Percentiles rank a stretch among this genome's conserved stretches.
Conservation (phyloP, 1,284 basidiomycete genomes). For the Malassezia dermatis region DNA sequence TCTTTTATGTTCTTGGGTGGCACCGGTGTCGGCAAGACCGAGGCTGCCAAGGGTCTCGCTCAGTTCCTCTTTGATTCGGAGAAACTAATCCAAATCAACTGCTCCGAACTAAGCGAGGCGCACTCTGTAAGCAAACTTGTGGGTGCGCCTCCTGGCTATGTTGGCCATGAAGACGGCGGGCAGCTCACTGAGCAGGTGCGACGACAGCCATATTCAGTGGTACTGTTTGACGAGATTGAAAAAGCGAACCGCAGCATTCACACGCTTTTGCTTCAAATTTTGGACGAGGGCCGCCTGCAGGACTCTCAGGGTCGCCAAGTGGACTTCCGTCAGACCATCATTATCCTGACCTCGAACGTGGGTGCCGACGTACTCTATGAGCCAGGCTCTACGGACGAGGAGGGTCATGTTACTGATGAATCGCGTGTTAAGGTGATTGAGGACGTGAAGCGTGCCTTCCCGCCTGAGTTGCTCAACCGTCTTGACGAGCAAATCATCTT, state of each 20-base stretch:
- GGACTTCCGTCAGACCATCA: slow-evolving; percentile 79
- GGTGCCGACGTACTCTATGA: slow-evolving; percentile 67
- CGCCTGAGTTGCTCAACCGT: slow-evolving; percentile 80
- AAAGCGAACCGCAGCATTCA: slow-evolving; percentile 24
- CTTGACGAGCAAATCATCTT: slow-evolving; percentile 57
- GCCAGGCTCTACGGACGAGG: slow-evolving; percentile 56
- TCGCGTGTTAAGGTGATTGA: slow-evolving; percentile 64
- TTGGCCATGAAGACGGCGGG: slow-evolving; percentile 49
- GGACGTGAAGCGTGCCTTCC: slow-evolving; percentile 54
- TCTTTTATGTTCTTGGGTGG: slow-evolving; percentile 82
- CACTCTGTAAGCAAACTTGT: slow-evolving; percentile 81
- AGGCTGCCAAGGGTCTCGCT: slow-evolving; percentile 74
- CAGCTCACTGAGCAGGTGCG: slow-evolving; percentile 26
- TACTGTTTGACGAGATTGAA: slow-evolving; percentile 31
- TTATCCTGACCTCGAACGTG: slow-evolving; percentile 87
- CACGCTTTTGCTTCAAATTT: slow-evolving; percentile 80
- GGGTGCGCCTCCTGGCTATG: slow-evolving; percentile 65
- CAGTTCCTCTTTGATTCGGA: slow-evolving; percentile 79
- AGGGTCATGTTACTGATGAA: slow-evolving; percentile 58
- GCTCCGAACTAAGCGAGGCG: slow-evolving; percentile 64
- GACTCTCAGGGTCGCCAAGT: slow-evolving; percentile 53
- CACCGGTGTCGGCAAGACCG: slow-evolving; percentile 74
- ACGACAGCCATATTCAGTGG: slow-evolving; percentile 41
- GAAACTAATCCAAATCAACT: slow-evolving; percentile 55
- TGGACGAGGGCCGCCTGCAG: slow-evolving; percentile 81